Evolutionary conservation across 495 filamentous ascomycete genomes (phyloP).

Genomic region (Penicillium alfredii): DNA sequence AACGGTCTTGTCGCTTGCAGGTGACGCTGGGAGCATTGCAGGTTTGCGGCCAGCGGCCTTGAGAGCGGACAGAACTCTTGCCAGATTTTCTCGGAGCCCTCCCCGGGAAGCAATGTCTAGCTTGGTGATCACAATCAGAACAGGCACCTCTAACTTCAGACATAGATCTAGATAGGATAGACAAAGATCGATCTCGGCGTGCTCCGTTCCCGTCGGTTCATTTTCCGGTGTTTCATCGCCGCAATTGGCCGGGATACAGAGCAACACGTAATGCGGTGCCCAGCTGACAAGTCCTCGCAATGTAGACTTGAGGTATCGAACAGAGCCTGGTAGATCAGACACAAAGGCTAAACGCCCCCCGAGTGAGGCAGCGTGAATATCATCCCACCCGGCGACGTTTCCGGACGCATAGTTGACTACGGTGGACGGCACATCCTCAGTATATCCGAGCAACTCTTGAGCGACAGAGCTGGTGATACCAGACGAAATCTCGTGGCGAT

Average conservation of each 20-base stretch:
- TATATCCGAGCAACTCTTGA: constrained; percentile 86
- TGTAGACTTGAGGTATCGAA: constrained; percentile 79
- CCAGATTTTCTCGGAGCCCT: constrained; percentile 61
- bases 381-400: constrained; percentile 88
- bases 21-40: constrained; percentile 52
- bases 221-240: constrained; percentile 43
- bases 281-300: constrained; percentile 86
- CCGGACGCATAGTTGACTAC: constrained; percentile 83
- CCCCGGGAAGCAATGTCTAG: constrained; percentile 74
- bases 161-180: constrained; percentile 83
- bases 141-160: constrained; percentile 65
- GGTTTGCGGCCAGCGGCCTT: constrained; percentile 72
- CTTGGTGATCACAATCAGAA: constrained; percentile 83
- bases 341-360: constrained; percentile 76
- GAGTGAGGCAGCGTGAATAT: constrained; percentile 74
- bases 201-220: constrained; percentile 47
- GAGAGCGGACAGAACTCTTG: constrained; percentile 66
- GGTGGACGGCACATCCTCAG: constrained; percentile 19
- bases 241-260: constrained; percentile 82
- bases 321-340: constrained; percentile 85
- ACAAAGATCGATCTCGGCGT: constrained; percentile 59
- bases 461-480: constrained; percentile 90
- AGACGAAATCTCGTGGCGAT: constrained; percentile 88
- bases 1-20: constrained; percentile 26
- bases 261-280: constrained; percentile 88